Conservation (phyloP, 2,329 filamentous ascomycete genomes). For the Ophiocordyceps sinensis region DNA sequence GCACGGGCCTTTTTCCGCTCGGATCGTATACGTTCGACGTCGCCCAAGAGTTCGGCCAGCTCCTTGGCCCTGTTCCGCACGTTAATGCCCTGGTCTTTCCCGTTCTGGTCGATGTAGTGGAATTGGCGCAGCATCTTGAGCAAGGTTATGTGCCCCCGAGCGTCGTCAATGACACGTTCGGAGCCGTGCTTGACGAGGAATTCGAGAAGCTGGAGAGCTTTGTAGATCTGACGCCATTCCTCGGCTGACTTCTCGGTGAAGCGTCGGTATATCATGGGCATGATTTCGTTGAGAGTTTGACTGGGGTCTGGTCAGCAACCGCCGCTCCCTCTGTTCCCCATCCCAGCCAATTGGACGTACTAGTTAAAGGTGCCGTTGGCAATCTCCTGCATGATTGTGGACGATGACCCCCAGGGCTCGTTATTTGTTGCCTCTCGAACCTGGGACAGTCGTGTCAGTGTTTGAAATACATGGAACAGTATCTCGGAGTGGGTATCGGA, state of each 20-base stretch:
- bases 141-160: conserved; percentile 83
- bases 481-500: conserved; percentile 9
- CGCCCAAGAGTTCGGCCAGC: conserved; percentile 79
- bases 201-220: conserved; percentile 89
- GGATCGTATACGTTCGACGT: conserved; percentile 73
- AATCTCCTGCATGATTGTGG: conserved; percentile 90
- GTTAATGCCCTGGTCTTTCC: conserved; percentile 96
- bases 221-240: conserved; percentile 99
- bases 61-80: conserved; percentile 95
- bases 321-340: conserved; percentile 5
- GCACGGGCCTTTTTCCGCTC: conserved; percentile 80
- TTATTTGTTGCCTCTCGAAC: conserved; percentile 98
- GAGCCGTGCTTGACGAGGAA: conserved; percentile 97
- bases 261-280: conserved; percentile 99
- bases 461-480: no score
- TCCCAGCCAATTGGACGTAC: conserved; percentile 35
- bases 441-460: conserved; percentile 23
- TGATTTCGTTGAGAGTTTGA: conserved; percentile 95
- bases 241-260: conserved; percentile 98
- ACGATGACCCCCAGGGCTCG: conserved; percentile 86
- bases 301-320: conserved; percentile 27
- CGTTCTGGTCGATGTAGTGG: conserved; percentile 90
- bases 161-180: conserved; percentile 93
- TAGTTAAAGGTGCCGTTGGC: conserved; percentile 97
- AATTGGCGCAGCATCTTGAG: conserved; percentile 98